Conservation (phyloP, 208 protist species). For the Leishmania guyanensis region DNA sequence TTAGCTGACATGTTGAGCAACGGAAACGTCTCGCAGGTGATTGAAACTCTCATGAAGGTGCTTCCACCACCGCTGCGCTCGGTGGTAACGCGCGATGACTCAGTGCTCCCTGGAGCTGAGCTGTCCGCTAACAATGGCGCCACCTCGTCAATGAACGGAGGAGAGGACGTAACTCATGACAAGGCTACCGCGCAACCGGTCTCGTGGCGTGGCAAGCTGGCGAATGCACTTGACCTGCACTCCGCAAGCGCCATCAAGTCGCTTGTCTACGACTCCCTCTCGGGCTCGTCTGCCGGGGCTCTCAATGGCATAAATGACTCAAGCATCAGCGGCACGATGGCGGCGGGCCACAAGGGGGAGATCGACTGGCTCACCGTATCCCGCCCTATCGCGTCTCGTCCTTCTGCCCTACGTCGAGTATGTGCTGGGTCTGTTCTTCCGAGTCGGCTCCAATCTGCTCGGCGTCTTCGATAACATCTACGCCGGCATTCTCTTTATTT, state of each 20-base stretch:
- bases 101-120: neutral
- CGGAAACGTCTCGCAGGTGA: slow-evolving; percentile 48
- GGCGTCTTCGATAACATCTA: slow-evolving; percentile 69
- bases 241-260: slow-evolving; percentile 13
- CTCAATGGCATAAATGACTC: neutral
- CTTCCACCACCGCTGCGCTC: slow-evolving; percentile 21
- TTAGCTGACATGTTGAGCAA: slow-evolving; percentile 45
- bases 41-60: slow-evolving; percentile 14
- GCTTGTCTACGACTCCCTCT: slow-evolving; percentile 20
- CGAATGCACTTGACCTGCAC: slow-evolving; percentile 2
- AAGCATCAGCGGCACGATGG: neutral
- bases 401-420: slow-evolving; percentile 37
- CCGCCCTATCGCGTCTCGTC: slow-evolving; percentile 30
- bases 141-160: neutral
- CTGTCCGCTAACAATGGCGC: neutral
- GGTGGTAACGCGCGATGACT: slow-evolving; percentile 3
- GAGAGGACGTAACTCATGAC: neutral
- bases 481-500: slow-evolving; percentile 57
- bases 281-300: neutral
- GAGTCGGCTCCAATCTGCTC: slow-evolving; percentile 43
- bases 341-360: neutral
- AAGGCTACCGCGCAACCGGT: neutral
- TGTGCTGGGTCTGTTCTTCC: slow-evolving; percentile 22
- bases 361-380: slow-evolving; percentile 49
- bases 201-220: slow-evolving; percentile 1